Conservation (phyloP, 768 basidiomycete genomes). For the Tephrocybe rancida region DNA sequence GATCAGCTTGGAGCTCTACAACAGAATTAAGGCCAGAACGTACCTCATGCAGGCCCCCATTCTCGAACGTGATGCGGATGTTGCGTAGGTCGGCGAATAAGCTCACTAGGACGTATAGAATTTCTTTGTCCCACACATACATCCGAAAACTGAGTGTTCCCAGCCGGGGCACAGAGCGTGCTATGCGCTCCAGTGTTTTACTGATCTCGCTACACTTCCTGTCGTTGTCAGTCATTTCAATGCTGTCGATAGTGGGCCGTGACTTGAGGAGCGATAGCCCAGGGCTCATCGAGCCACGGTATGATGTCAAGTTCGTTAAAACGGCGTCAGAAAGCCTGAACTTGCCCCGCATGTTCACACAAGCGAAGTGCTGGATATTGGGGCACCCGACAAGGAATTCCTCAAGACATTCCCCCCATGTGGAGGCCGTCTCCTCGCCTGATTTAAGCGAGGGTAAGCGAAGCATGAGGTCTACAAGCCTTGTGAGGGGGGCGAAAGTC, state of each 20-base stretch:
- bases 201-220: slow-evolving; percentile 19
- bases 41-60: slow-evolving; percentile 43
- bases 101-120: slow-evolving; percentile 41
- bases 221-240: slow-evolving; percentile 22
- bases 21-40: slow-evolving; percentile 11
- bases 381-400: slow-evolving; percentile 17
- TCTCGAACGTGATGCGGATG: slow-evolving; percentile 41
- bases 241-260: slow-evolving; percentile 13
- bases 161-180: slow-evolving; percentile 21
- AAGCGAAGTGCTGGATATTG: slow-evolving; percentile 14
- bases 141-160: slow-evolving; percentile 31
- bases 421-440: slow-evolving; percentile 7
- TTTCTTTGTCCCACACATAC: slow-evolving; percentile 49
- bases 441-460: slow-evolving; percentile 23
- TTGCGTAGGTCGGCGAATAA: slow-evolving; percentile 37
- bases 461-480: slow-evolving; percentile 20
- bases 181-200: slow-evolving; percentile 22
- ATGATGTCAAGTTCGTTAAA: slow-evolving; percentile 16
- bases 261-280: slow-evolving; percentile 12
- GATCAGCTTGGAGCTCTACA: slow-evolving; percentile 33
- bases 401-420: slow-evolving; percentile 16
- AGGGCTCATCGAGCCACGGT: slow-evolving; percentile 18
- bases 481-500: slow-evolving; percentile 14
- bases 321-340: slow-evolving; percentile 14
- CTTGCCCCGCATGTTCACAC: slow-evolving; percentile 16